Evolutionary conservation across 1,284 basidiomycete species (phyloP).

Genomic region (Ganoderma boninense): DNA sequence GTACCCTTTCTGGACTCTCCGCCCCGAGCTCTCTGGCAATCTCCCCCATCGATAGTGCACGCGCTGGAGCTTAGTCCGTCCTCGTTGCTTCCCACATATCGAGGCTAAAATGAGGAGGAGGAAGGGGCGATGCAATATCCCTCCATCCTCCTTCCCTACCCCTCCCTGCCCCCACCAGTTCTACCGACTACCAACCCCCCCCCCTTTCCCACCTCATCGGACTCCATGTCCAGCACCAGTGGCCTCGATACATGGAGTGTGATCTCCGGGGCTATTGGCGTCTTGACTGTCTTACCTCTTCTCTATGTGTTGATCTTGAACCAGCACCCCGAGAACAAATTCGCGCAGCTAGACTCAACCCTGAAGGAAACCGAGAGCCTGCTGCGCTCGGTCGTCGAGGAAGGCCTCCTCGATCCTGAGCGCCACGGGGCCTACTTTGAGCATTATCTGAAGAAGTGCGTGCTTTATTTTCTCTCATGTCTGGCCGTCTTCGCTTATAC

Average conservation of each 20-base stretch:
- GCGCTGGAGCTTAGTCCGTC: no score
- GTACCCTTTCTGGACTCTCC: no score
- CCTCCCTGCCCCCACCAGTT: no score
- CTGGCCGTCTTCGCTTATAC: not conserved
- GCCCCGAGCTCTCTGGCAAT: no score
- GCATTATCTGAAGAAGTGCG: not conserved
- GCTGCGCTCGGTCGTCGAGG: no score
- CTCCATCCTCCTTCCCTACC: no score
- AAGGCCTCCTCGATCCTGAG: constrained; percentile 7
- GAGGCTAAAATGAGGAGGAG: no score
- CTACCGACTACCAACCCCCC: not conserved
- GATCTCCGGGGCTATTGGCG: not conserved
- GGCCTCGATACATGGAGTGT: not conserved
- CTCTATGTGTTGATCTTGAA: not conserved
- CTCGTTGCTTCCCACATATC: no score
- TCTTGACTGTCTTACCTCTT: not conserved
- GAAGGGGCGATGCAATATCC: no score
- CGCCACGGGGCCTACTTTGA: constrained; percentile 35
- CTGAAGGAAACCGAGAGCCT: not conserved
- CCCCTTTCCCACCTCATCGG: not conserved
- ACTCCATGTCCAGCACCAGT: not conserved
- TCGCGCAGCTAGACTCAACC: not conserved
- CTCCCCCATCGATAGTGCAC: no score
- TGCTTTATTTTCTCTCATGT: not conserved
- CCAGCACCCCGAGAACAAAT: not conserved